phyloP scores from a whole-genome alignment of 805 yeast species.

The Wickerhamomyces silvicola region DNA sequence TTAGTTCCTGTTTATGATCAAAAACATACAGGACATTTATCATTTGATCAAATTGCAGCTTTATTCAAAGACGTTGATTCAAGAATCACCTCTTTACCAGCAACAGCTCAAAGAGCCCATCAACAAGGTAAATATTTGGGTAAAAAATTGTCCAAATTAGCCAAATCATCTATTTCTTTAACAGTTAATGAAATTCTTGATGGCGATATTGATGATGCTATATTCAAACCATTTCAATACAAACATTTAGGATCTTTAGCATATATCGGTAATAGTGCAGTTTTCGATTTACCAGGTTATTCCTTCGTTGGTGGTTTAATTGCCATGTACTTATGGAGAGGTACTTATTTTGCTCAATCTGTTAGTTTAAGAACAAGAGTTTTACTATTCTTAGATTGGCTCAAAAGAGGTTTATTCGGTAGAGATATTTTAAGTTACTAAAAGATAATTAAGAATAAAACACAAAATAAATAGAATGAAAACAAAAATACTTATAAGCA shows the following conservation, averaged over 20 bases:
- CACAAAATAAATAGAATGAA: too few species aligned
- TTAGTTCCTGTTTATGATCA: conserved; percentile 47
- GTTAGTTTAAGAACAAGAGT: conserved; percentile 61
- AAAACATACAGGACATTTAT: conserved; percentile 41
- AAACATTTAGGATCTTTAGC: conserved; percentile 63
- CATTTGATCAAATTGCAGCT: conserved; percentile 43
- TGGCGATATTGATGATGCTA: conserved; percentile 50
- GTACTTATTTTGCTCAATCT: conserved; percentile 62
- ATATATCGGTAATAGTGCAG: conserved; percentile 65
- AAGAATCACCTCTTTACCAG: conserved; percentile 61
- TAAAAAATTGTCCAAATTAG: conserved; percentile 48
- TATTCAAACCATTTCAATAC: conserved; percentile 53
- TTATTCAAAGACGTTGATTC: conserved; percentile 51
- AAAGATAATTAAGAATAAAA: not conserved
- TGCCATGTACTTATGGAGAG: conserved; percentile 72
- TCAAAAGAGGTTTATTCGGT: conserved; percentile 53
- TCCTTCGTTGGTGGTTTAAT: conserved; percentile 58
- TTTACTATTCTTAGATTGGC: conserved; percentile 60
- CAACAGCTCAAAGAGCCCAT: conserved; percentile 68
- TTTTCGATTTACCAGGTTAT: conserved; percentile 57
- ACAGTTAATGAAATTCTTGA: conserved; percentile 39
- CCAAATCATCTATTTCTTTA: conserved; percentile 37
- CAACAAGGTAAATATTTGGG: conserved; percentile 68
- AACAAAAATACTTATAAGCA: too few species aligned
- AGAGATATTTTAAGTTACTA: conserved; percentile 36